These are phyloP conservation scores for Candida railenensis DNA, from an alignment of 805 yeast genomes.

Conservation along the genomic window DNA sequence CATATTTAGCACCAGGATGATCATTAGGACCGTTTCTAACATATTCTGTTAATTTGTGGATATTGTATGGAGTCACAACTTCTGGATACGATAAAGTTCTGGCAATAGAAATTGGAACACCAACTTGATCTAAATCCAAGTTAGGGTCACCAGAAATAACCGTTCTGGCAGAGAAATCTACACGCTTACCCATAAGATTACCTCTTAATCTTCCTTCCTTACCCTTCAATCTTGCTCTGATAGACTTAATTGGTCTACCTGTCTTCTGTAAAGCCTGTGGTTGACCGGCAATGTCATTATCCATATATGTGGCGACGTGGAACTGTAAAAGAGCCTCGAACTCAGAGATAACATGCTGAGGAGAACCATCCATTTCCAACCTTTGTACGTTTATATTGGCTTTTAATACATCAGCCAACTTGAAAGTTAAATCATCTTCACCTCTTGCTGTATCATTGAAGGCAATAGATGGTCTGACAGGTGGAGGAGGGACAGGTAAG, in stretches of 20 bases:
- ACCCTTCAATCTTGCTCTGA: slow-evolving; percentile 99
- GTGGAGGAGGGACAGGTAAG: slow-evolving; percentile 99
- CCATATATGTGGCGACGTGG: slow-evolving; percentile 99
- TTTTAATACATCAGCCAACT: slow-evolving; percentile 92
- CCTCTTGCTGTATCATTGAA: slow-evolving; percentile 98
- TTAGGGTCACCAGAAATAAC: slow-evolving; percentile 99
- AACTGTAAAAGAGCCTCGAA: slow-evolving; percentile 93
- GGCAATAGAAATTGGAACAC: slow-evolving; percentile 97
- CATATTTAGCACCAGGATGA: slow-evolving; percentile 99
- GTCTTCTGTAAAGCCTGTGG: slow-evolving; percentile 98
- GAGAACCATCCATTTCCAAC: slow-evolving; percentile 97
- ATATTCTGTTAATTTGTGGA: slow-evolving; percentile 85
- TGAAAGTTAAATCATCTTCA: slow-evolving; percentile 97
- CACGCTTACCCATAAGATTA: slow-evolving; percentile 99
- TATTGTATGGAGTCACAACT: slow-evolving; percentile 95
- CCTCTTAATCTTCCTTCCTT: slow-evolving; percentile 99
- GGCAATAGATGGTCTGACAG: slow-evolving; percentile 97
- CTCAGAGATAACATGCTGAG: slow-evolving; percentile 96
- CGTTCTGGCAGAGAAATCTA: slow-evolving; percentile 97
- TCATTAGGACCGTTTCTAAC: slow-evolving; percentile 99
- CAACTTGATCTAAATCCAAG: slow-evolving; percentile 95
- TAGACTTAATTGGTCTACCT: slow-evolving; percentile 97
- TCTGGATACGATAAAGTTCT: slow-evolving; percentile 95
- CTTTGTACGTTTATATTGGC: slow-evolving; percentile 98
- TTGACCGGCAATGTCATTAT: slow-evolving; percentile 98